Evolutionary conservation across 148 eudicot species (phyloP).

Genomic region (Camellia granthamiana): DNA sequence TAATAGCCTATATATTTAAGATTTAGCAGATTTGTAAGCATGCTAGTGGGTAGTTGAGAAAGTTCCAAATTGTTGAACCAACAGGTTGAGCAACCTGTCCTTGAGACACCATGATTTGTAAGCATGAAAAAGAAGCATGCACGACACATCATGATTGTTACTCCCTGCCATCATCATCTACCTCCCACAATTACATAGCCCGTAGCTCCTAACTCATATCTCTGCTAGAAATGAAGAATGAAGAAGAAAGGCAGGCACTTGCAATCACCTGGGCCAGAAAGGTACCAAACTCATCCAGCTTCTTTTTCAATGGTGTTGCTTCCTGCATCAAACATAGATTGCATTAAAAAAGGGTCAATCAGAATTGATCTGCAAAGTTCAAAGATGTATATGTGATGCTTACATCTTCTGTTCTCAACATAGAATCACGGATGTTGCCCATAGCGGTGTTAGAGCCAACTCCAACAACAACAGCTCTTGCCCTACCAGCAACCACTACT

Average conservation of each 20-base stretch:
- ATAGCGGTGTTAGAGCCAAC: conserved; percentile 98
- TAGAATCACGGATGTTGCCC: conserved; percentile 99
- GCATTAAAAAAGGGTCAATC: not conserved
- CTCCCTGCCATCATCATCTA: too few species aligned
- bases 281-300: conserved; percentile 94
- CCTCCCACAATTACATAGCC: too few species aligned
- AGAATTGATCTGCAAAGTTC: not conserved
- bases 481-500: conserved; percentile 92
- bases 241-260: conserved; percentile 1
- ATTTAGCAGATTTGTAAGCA: too few species aligned
- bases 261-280: conserved; percentile 87
- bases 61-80: too few species aligned
- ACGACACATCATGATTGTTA: too few species aligned
- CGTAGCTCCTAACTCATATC: not conserved
- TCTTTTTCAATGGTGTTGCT: conserved; percentile 90
- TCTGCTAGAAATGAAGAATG: not conserved
- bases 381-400: conserved; percentile 21
- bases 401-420: conserved; percentile 95
- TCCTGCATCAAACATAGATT: conserved; percentile 52
- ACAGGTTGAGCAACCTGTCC: too few species aligned
- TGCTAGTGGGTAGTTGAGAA: too few species aligned
- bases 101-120: too few species aligned
- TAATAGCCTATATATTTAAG: too few species aligned
- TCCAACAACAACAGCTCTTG: conserved; percentile 88
- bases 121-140: too few species aligned